Evolutionary conservation across 2,329 filamentous ascomycete genomes (phyloP), one percentile per base, ranked within the genome.

Genomic region (Lojkania enalia): DNA sequence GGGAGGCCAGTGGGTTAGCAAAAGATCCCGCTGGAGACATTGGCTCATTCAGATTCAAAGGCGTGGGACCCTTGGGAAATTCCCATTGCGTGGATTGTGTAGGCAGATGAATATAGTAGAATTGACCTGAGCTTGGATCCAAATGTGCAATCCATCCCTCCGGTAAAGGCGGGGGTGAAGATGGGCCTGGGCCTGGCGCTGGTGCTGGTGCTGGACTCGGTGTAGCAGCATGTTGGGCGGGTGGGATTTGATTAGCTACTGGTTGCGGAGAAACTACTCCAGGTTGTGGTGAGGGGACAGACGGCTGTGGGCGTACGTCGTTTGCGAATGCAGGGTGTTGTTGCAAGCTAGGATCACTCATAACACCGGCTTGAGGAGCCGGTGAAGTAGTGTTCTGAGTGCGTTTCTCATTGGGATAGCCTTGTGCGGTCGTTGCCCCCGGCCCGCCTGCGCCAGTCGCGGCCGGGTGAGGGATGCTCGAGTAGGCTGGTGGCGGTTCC

Each of bases 91-190:
- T 99, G 2, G 91, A 90, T 66, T 97, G 94, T 0, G 89, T 91
- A 1, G 91, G 88, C 20, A 99, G 79, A 68, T 99, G 94, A 48
- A 99, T 99, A 64, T 99, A 99, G 70, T 99, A 99, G 71, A 97
- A 99, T 65, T 97, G 92, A 1, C 94, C 94, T 2, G 92, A 97
- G 64, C 88, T 96, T 55, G 90, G 88, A 66, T 99, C 94, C 3
- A 97, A 78, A 68, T 97, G 94, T 15, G 94, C 90, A 62, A 99
- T 97, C 94, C 94, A 99, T 23, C 94, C 94, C 73, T 99, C 94
- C 4, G 94, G 94, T 13, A 99, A 78, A 2, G 92, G 94, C 16
- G 94, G 94, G 21, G 94, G 94, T 13, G 90, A 95, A 19, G 86
- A 83, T 20, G 89, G 89, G 1, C 86, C 81, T 18, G 82, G 73